A percentile compares a stretch with the other conserved stretches of the same genome.
phyloP scores from a whole-genome alignment of 305 asterid species.

The Fraxinus baroniana region DNA sequence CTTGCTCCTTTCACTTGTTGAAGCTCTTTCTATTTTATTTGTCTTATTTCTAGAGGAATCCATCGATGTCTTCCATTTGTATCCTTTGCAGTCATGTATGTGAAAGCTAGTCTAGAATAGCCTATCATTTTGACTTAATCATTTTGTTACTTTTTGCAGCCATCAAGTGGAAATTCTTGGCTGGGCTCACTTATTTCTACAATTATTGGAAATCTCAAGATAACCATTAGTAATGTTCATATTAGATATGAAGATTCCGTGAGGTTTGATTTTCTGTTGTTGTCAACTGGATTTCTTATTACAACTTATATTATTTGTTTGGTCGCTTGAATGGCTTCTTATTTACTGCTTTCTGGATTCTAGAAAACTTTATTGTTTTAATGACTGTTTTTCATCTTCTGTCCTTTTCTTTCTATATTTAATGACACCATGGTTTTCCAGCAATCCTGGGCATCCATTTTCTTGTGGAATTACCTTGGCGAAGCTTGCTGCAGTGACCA shows the following conservation, averaged over 20 bases:
- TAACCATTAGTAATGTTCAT: conserved; percentile 94
- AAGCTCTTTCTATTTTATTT: conserved; percentile 15
- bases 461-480: conserved; percentile 93
- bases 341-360: conserved; percentile 3
- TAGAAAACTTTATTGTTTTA: not conserved
- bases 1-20: conserved; percentile 13
- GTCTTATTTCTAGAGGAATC: conserved; percentile 15
- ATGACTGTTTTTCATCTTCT: conserved; percentile 15
- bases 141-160: conserved; percentile 48
- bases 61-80: conserved; percentile 13
- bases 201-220: conserved; percentile 93
- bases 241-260: conserved; percentile 86
- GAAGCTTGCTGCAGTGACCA: conserved; percentile 97
- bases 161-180: conserved; percentile 94
- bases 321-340: conserved; percentile 17
- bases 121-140: conserved; percentile 21
- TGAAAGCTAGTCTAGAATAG: conserved; percentile 9
- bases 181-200: conserved; percentile 91
- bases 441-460: conserved; percentile 96
- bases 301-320: conserved; percentile 5
- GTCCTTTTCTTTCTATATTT: conserved; percentile 25
- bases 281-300: conserved; percentile 5
- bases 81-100: conserved; percentile 7
- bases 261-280: conserved; percentile 56
- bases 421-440: conserved; percentile 29